These are phyloP conservation scores for Colletotrichum cereale DNA, from an alignment of 2,329 filamentous ascomycete species.

Conservation along the genomic window DNA sequence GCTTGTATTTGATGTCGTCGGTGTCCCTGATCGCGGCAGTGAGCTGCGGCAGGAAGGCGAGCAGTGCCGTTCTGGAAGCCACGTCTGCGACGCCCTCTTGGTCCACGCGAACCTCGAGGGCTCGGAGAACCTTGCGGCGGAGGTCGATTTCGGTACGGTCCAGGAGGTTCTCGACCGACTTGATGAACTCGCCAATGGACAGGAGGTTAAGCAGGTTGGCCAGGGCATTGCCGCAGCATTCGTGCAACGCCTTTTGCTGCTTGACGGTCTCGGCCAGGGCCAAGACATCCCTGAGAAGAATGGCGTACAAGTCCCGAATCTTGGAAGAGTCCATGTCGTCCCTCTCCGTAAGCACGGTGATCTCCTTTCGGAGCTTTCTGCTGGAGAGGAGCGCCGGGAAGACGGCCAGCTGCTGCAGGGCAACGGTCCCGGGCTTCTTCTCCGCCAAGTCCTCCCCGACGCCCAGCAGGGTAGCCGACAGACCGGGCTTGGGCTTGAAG, in stretches of 20 bases:
- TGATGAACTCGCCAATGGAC: slow-evolving; percentile 89
- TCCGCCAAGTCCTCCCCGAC: slow-evolving; percentile 58
- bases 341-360: slow-evolving; percentile 67
- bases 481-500: slow-evolving; percentile 78
- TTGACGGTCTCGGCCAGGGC: slow-evolving; percentile 75
- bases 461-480: slow-evolving; percentile 80
- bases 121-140: slow-evolving; percentile 82
- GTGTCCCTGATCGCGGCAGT: slow-evolving; percentile 82
- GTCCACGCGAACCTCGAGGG: slow-evolving; percentile 84
- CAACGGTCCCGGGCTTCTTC: slow-evolving; percentile 55
- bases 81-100: slow-evolving; percentile 77
- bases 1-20: slow-evolving; percentile 80
- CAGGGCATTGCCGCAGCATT: slow-evolving; percentile 76
- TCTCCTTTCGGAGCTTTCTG: slow-evolving; percentile 67
- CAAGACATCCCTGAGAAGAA: slow-evolving; percentile 74
- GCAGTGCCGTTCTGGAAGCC: slow-evolving; percentile 75
- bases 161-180: slow-evolving; percentile 85
- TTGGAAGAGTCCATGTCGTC: slow-evolving; percentile 77
- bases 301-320: slow-evolving; percentile 76
- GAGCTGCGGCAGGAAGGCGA: slow-evolving; percentile 84
- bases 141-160: slow-evolving; percentile 80
- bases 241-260: slow-evolving; percentile 66
- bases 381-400: slow-evolving; percentile 70
- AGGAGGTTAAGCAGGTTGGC: slow-evolving; percentile 86
- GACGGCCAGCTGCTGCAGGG: slow-evolving; percentile 67